A percentile compares a stretch with the other conserved stretches of the same genome.
Evolutionary conservation across 352 stramenopile genomes (phyloP).

Genomic region (Globisporangium paddicum): DNA sequence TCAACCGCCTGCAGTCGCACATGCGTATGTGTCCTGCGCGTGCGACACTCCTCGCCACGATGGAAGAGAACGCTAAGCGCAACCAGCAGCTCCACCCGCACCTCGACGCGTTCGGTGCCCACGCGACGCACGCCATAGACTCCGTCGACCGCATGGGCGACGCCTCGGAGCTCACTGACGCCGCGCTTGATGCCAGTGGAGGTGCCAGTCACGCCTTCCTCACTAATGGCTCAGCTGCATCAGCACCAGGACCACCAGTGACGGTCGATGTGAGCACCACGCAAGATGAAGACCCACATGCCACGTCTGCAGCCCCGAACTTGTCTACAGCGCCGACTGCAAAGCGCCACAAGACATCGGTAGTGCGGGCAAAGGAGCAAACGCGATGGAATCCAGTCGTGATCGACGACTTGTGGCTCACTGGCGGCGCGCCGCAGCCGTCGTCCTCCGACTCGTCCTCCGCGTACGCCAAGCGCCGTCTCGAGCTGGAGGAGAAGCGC

Average conservation of each 20-base stretch:
- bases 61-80: background rate
- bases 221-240: background rate
- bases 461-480: constrained; percentile 24
- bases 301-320: background rate
- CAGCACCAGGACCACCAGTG: background rate
- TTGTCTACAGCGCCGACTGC: constrained; percentile 2
- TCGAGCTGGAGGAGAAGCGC: constrained; percentile 61
- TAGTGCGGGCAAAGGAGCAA: background rate
- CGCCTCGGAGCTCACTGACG: background rate
- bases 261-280: background rate
- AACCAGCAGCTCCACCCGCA: background rate
- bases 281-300: background rate
- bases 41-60: constrained; percentile 3
- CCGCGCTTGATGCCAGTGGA: background rate
- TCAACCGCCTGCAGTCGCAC: constrained; percentile 64
- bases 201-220: background rate
- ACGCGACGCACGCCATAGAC: background rate
- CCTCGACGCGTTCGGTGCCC: background rate
- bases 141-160: background rate
- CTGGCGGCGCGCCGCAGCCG: constrained; percentile 1
- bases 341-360: constrained; percentile 25
- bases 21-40: constrained; percentile 50
- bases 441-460: constrained; percentile 3
- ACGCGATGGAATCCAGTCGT: constrained; percentile 4
- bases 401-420: constrained; percentile 24